Evolutionary conservation across 2,329 filamentous ascomycete species (phyloP), one percentile per base, ranked within the genome.

Genomic region (Endoconidiophora polonica): DNA sequence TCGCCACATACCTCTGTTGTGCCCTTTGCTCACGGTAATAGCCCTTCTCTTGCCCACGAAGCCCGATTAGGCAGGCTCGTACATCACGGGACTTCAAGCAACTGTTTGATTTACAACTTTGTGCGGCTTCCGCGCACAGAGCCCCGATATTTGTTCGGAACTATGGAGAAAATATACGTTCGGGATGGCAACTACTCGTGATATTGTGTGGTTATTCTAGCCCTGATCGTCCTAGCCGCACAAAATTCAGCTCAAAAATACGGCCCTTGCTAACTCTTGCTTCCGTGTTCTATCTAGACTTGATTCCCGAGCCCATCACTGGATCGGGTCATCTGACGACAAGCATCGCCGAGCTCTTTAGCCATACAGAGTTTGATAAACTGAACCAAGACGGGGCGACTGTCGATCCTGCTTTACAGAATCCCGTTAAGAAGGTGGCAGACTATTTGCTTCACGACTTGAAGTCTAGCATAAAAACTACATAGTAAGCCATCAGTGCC

Each of bases 1-100:
- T 85, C 84, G 47, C 85, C 86, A 22, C 81, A 90, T 61, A 84
- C 81, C 45, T 86, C 83, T 3, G 81, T 88, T 45, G 73, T 85
- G 48, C 84, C 85, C 2, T 86, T 90, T 63, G 77, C 83, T 62
- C 75, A 83, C 56, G 79, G 85, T 87, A 65, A 44, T 47, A 14
- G 29, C 9, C 40, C 48, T 45, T 48, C 38, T 48, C 18, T 44
- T 20, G 20, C 43, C 10, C 37, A 24, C 22, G 20, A 45, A 48
- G 18, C 18, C 10, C 40, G 9, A 10, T 4, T 10, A 4, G 9
- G 18, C 18, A 43, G 18, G 20, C 38, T 40, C 16, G 38, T 18
- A 22, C 40, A 18, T 43, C 20, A 43, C 40, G 40, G 18, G 40
- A 33, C 4, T 33, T 33, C 12, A 33, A 10, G 12, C 26, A 7